These are phyloP conservation scores for Ananas comosus DNA, from an alignment of 176 grass and related monocot species.

Conservation along the genomic window DNA sequence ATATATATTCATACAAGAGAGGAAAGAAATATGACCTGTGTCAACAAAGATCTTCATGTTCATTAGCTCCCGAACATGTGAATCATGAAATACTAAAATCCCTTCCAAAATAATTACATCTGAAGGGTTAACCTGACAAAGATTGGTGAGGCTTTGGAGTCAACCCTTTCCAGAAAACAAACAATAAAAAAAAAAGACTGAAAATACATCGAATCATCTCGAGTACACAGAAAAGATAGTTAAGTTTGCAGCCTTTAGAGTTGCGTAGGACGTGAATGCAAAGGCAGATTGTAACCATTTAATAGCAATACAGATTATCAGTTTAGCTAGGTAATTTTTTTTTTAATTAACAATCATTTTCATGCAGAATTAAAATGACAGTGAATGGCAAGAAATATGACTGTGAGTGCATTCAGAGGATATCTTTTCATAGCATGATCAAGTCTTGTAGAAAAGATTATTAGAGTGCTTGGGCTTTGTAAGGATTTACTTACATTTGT, in stretches of 20 bases:
- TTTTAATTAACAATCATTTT: not conserved
- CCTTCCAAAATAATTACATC: slow-evolving; percentile 97
- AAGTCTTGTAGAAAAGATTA: no score
- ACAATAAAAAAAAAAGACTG: not conserved
- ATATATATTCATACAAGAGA: not conserved
- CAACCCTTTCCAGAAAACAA: not conserved
- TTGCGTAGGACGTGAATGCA: not conserved
- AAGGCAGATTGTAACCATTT: slow-evolving; percentile 11
- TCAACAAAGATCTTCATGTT: slow-evolving; percentile 99
- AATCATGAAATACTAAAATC: slow-evolving; percentile 95
- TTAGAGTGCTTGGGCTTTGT: no score
- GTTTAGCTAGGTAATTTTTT: not conserved
- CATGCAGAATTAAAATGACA: slow-evolving; percentile 1
- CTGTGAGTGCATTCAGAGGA: no score
- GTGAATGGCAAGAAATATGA: not conserved
- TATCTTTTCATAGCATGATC: no score
- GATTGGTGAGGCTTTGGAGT: not conserved
- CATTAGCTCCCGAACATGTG: slow-evolving; percentile 70
- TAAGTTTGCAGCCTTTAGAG: not conserved
- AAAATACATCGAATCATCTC: not conserved
- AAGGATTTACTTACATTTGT: no score
- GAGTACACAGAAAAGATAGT: not conserved
- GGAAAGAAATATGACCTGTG: slow-evolving; percentile 47
- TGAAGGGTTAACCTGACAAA: slow-evolving; percentile 83
- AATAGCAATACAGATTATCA: slow-evolving; percentile 2